phyloP scores from a whole-genome alignment of 768 basidiomycete species.

The Phanerochaete sordida region DNA sequence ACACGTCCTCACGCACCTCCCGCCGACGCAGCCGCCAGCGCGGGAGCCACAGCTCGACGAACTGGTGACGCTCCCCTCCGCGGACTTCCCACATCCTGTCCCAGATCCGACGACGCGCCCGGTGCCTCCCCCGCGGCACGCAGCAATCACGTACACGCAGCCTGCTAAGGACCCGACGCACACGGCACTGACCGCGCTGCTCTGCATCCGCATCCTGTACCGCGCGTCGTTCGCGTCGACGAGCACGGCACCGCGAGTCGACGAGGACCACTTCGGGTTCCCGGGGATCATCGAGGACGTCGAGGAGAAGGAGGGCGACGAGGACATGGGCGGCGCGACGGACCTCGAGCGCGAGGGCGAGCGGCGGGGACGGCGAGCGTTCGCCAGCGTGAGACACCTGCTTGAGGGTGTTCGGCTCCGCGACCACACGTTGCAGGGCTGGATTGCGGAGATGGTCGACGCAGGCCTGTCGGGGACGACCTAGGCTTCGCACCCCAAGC shows the following conservation, averaged over 20 bases:
- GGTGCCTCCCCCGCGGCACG: conserved; percentile 67
- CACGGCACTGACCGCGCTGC: conserved; percentile 72
- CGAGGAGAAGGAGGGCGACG: conserved; percentile 55
- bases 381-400: conserved; percentile 53
- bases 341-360: conserved; percentile 64
- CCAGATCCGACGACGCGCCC: conserved; percentile 63
- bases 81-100: conserved; percentile 51
- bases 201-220: conserved; percentile 82
- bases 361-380: conserved; percentile 67
- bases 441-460: conserved; percentile 61
- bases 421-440: conserved; percentile 56
- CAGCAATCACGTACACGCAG: conserved; percentile 53
- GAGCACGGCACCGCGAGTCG: conserved; percentile 64
- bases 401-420: conserved; percentile 63
- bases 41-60: conserved; percentile 72
- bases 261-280: conserved; percentile 88
- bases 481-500: background rate
- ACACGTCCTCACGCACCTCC: conserved; percentile 78
- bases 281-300: conserved; percentile 77
- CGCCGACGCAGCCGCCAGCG: conserved; percentile 49
- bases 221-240: conserved; percentile 71
- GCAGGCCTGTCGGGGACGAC: conserved; percentile 33
- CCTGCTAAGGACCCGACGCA: conserved; percentile 66
- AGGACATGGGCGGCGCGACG: conserved; percentile 20
- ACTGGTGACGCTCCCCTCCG: conserved; percentile 62